Evolutionary conservation across 208 protist genomes (phyloP).

Genomic region (Leishmania lainsoni): DNA sequence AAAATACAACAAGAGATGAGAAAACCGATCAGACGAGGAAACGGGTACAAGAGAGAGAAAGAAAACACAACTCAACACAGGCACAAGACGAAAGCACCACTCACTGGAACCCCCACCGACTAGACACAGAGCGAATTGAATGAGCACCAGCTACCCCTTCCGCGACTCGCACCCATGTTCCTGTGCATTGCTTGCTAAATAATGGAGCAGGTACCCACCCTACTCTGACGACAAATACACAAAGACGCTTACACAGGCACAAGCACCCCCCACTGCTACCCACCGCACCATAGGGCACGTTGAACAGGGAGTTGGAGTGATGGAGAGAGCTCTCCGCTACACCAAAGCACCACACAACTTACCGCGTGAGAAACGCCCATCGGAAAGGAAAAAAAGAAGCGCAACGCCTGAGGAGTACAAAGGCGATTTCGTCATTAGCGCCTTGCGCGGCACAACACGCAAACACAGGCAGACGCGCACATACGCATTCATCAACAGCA

Average conservation of each 20-base stretch:
- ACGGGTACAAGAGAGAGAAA: background rate
- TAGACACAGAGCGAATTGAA: background rate
- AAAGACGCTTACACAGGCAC: conserved; percentile 13
- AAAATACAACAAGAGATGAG: background rate
- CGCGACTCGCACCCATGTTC: background rate
- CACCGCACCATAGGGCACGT: background rate
- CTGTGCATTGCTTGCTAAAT: background rate
- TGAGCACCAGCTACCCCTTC: background rate
- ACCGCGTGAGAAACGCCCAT: background rate
- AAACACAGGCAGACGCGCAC: background rate
- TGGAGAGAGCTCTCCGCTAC: background rate
- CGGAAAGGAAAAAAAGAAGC: background rate
- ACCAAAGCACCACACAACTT: background rate
- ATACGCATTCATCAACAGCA: background rate
- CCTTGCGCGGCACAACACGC: background rate
- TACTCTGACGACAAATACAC: background rate
- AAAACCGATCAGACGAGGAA: background rate
- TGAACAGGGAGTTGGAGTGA: background rate
- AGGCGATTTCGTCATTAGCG: background rate
- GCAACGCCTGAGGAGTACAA: background rate
- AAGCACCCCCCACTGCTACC: background rate
- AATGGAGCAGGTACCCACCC: background rate
- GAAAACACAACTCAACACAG: background rate
- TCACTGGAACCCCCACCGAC: background rate
- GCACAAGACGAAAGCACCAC: background rate